phyloP scores from a whole-genome alignment of 352 stramenopile genomes.

The Phytophthora rubi region DNA sequence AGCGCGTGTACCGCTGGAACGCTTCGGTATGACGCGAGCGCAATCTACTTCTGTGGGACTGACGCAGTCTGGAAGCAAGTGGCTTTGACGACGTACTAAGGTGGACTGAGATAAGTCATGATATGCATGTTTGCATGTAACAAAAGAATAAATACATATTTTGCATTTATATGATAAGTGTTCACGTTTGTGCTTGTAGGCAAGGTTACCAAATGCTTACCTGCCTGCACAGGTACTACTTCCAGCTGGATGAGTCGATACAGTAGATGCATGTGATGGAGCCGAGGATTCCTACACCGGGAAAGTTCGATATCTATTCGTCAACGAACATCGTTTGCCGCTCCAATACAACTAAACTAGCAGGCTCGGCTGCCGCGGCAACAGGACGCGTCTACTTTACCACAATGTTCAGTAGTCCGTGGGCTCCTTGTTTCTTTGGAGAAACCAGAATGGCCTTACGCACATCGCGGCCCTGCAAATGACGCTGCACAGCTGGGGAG shows the following conservation, averaged over 20 bases:
- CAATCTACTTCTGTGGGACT: conserved; percentile 46
- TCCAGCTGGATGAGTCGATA: too few relatives aligned
- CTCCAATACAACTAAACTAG: background rate
- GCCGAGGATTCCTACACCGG: too few relatives aligned
- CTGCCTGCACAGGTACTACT: too few relatives aligned
- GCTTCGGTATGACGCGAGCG: conserved; percentile 36
- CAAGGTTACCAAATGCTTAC: too few relatives aligned
- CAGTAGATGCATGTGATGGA: too few relatives aligned
- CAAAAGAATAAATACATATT: conserved; percentile 7
- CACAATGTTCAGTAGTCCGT: conserved; percentile 85
- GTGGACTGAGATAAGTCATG: background rate
- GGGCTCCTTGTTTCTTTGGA: conserved; percentile 81
- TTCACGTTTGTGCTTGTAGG: too few relatives aligned
- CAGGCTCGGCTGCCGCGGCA: too few relatives aligned
- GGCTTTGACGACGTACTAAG: conserved; percentile 8
- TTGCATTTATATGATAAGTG: conserved; percentile 13
- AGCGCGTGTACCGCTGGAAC: conserved; percentile 34
- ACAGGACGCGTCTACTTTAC: conserved; percentile 35
- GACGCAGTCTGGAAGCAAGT: conserved; percentile 31
- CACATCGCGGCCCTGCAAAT: conserved; percentile 68
- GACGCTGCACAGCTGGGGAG: conserved; percentile 66
- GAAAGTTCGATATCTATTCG: conserved; percentile 11
- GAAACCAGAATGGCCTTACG: conserved; percentile 80
- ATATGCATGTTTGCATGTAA: conserved; percentile 11
- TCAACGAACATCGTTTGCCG: background rate